A percentile compares a stretch with the other conserved stretches of the same genome.
phyloP scores from a whole-genome alignment of 1,284 basidiomycete species.

The Cryptococcus amylolentus region DNA sequence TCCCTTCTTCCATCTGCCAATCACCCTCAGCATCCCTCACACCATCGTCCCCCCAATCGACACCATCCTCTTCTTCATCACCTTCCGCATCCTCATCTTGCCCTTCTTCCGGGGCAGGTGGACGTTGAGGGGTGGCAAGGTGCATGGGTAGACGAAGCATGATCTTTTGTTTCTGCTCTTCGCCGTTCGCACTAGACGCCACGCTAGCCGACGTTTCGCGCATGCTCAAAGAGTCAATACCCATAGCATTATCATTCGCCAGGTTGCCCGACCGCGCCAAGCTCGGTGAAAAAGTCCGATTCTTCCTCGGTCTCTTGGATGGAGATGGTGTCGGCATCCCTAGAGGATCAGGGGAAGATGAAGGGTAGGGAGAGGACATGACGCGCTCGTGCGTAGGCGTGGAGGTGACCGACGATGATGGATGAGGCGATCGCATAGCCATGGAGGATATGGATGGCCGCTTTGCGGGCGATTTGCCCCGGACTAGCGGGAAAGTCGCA shows the following conservation, averaged over 20 bases:
- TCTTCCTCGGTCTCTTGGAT: conserved; percentile 22
- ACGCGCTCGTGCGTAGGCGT: conserved; percentile 15
- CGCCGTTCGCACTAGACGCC: background rate
- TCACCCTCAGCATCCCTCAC: conserved; percentile 30
- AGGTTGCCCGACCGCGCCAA: conserved; percentile 2
- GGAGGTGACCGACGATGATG: conserved; percentile 12
- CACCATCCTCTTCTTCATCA: conserved; percentile 36
- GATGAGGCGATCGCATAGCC: conserved; percentile 16
- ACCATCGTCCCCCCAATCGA: conserved; percentile 32
- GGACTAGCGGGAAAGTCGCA: background rate
- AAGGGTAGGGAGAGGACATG: background rate
- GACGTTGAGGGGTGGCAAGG: conserved; percentile 5
- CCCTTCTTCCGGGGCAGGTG: background rate
- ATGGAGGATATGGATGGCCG: conserved; percentile 9
- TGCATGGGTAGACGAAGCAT: conserved; percentile 4
- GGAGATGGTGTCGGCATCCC: conserved; percentile 30
- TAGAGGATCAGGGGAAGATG: conserved; percentile 31
- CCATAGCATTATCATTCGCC: conserved; percentile 6
- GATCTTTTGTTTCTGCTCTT: conserved; percentile 1
- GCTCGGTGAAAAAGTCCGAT: conserved; percentile 8
- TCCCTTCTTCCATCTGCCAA: conserved; percentile 30
- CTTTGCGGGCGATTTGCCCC: conserved; percentile 1
- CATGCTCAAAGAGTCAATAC: conserved; percentile 8
- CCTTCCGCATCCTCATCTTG: conserved; percentile 15
- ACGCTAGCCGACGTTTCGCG: conserved; percentile 3